These are phyloP conservation scores for Chlamydomonas urium DNA, from an alignment of 139 green algal genomes.

Conservation along the genomic window DNA sequence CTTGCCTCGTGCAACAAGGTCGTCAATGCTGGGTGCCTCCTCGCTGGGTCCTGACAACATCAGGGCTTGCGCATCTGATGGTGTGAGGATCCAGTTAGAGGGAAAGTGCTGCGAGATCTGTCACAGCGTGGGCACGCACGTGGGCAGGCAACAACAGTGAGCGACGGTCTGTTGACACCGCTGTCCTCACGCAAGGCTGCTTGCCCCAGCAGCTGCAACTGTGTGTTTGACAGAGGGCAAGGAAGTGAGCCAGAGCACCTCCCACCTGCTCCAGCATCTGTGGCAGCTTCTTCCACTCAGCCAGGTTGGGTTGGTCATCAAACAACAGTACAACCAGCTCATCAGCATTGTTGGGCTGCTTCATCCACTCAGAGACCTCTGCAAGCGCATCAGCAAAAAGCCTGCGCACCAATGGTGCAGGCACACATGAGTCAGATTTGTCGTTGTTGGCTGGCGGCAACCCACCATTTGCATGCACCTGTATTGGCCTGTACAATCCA, in stretches of 20 bases:
- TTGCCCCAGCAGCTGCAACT: not conserved
- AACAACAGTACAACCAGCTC: conserved; percentile 65
- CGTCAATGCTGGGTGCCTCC: conserved; percentile 27
- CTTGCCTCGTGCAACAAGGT: conserved; percentile 43
- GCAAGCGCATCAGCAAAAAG: not conserved
- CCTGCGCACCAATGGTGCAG: not conserved
- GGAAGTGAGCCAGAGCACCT: not conserved
- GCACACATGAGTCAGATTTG: not conserved
- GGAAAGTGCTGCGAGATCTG: conserved; percentile 38
- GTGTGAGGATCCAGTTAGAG: conserved; percentile 27
- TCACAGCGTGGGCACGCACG: too few species aligned
- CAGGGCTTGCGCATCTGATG: conserved; percentile 25
- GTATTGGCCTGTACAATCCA: not conserved
- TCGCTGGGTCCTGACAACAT: not conserved
- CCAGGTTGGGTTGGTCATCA: conserved; percentile 60
- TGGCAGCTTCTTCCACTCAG: conserved; percentile 38
- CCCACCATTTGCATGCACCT: not conserved
- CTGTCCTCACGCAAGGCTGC: too few species aligned
- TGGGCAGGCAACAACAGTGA: not conserved
- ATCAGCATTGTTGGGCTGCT: not conserved
- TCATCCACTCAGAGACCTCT: not conserved
- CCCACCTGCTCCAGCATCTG: conserved; percentile 22
- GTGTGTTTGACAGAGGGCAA: not conserved
- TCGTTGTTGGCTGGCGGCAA: not conserved
- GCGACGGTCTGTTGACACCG: too few species aligned